Evolutionary conservation across 768 basidiomycete genomes (phyloP).

Genomic region (Astraeus odoratus): DNA sequence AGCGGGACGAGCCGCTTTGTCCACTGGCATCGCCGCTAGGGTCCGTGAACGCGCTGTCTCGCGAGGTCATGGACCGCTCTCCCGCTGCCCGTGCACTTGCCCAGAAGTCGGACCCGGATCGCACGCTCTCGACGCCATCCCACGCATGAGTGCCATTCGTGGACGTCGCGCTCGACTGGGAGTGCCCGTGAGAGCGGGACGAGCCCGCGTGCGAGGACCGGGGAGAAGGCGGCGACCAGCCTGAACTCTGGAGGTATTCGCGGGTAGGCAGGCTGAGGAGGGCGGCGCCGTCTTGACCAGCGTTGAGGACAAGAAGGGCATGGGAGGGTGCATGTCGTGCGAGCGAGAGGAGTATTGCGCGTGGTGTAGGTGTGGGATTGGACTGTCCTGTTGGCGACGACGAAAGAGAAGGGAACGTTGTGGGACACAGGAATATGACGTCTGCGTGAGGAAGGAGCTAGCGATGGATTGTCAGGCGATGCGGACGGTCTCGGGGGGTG

Average conservation of each 20-base stretch:
- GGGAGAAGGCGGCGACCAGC: slow-evolving; percentile 44
- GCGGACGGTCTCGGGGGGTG: not conserved
- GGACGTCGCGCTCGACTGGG: slow-evolving; percentile 9
- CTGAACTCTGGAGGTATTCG: slow-evolving; percentile 82
- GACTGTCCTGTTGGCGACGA: slow-evolving; percentile 28
- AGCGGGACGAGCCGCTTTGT: not conserved
- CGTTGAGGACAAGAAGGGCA: slow-evolving; percentile 74
- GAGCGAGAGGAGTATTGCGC: slow-evolving; percentile 71
- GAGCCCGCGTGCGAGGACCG: not conserved
- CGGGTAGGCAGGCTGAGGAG: slow-evolving; percentile 74
- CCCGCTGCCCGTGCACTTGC: slow-evolving; percentile 34
- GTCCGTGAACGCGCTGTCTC: slow-evolving; percentile 12
- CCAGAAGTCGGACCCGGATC: slow-evolving; percentile 76
- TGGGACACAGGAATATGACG: slow-evolving; percentile 57
- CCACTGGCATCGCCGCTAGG: not conserved
- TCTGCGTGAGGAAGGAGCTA: slow-evolving; percentile 81
- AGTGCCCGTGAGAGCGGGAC: slow-evolving; percentile 14
- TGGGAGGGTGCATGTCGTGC: slow-evolving; percentile 62
- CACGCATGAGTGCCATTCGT: slow-evolving; percentile 12
- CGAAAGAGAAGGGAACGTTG: slow-evolving; percentile 19
- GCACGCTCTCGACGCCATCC: slow-evolving; percentile 37
- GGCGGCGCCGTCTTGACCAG: slow-evolving; percentile 75
- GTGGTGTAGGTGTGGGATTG: slow-evolving; percentile 53
- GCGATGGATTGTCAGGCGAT: slow-evolving; percentile 1
- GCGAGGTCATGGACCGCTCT: slow-evolving; percentile 15